A percentile compares a stretch with the other conserved stretches of the same genome.
phyloP scores from a whole-genome alignment of 2,329 filamentous ascomycete species.

The Sclerotinia nivalis region DNA sequence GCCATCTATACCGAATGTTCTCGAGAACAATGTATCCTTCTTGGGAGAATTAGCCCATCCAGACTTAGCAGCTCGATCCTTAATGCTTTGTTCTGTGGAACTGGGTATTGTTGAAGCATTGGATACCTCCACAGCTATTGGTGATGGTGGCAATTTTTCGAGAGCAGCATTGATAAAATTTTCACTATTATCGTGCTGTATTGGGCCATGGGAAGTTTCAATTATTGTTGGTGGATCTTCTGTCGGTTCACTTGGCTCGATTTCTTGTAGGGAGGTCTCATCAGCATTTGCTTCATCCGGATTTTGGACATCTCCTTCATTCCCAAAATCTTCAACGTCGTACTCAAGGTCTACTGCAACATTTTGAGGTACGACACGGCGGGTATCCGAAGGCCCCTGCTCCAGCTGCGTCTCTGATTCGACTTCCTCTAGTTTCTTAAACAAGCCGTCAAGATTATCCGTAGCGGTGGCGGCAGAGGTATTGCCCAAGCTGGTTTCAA shows the following conservation, averaged over 20 bases:
- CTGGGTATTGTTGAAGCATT: background rate
- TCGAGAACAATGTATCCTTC: constrained; percentile 8
- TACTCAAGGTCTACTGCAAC: background rate
- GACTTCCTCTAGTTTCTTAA: constrained; percentile 10
- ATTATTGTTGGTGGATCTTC: background rate
- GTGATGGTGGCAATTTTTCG: background rate
- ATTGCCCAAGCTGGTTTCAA: background rate
- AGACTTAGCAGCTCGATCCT: constrained; percentile 13
- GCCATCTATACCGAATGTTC: constrained; percentile 19
- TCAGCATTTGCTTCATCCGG: background rate
- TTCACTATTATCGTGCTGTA: background rate
- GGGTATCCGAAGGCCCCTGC: background rate
- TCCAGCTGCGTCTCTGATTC: background rate
- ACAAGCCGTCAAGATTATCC: constrained; percentile 12
- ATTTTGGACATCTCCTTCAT: background rate
- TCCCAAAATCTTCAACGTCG: background rate
- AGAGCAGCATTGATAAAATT: background rate
- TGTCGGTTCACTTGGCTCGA: background rate
- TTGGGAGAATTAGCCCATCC: constrained; percentile 15
- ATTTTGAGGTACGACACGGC: background rate
- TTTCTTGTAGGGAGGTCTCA: background rate
- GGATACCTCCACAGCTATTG: background rate
- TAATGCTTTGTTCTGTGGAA: background rate
- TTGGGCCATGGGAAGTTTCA: background rate
- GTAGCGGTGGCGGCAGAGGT: background rate